Evolutionary conservation across 2,329 filamentous ascomycete species (phyloP).

Genomic region (Pestalotiopsis fici): DNA sequence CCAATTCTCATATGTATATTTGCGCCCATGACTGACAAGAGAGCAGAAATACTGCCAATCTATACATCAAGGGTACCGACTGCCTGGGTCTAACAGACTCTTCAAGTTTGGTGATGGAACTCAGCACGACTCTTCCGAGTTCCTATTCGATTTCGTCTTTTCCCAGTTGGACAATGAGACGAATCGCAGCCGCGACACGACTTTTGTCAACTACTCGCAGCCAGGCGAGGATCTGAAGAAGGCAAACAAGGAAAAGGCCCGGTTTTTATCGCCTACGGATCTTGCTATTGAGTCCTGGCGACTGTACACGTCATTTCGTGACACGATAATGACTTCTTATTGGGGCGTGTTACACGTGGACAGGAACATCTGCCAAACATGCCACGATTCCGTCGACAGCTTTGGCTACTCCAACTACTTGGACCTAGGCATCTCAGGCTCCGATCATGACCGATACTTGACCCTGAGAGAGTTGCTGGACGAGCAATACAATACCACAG

Average conservation of each 20-base stretch:
- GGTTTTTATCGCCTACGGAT: conserved; percentile 64
- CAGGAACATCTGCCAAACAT: conserved; percentile 6
- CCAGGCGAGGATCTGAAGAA: conserved; percentile 17
- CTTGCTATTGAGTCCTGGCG: conserved; percentile 6
- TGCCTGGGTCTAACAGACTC: background rate
- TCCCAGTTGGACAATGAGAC: conserved; percentile 85
- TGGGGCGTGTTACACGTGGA: background rate
- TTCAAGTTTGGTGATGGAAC: conserved; percentile 66
- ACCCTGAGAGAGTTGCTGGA: background rate
- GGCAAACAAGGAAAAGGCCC: conserved; percentile 47
- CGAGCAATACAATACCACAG: conserved; percentile 2
- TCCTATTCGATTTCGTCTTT: conserved; percentile 74
- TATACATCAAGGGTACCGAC: conserved; percentile 50
- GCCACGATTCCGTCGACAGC: background rate
- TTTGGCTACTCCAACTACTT: conserved; percentile 2
- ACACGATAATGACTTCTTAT: conserved; percentile 2
- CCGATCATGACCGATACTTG: background rate
- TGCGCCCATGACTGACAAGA: conserved; percentile 14
- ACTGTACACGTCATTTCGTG: background rate
- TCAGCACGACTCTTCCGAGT: conserved; percentile 93
- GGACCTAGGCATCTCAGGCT: background rate
- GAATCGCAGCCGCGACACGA: conserved; percentile 53
- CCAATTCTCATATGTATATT: background rate
- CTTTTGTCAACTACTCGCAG: conserved; percentile 9
- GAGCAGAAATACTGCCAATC: conserved; percentile 62